phyloP scores from a whole-genome alignment of 352 stramenopile species.

The Phytophthora hibernalis region DNA sequence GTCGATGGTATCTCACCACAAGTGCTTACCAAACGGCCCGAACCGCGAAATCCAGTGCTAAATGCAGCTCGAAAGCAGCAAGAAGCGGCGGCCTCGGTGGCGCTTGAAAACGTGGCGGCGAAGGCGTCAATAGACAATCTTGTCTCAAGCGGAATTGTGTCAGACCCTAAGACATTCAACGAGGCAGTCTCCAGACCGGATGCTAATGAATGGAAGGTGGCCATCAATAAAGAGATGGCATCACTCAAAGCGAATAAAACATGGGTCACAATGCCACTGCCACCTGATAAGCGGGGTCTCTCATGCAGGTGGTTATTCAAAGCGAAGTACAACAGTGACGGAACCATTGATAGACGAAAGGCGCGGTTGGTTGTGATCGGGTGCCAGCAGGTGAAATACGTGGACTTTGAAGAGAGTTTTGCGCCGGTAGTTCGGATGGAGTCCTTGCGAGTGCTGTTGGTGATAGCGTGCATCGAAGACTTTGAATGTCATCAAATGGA shows the following conservation, averaged over 20 bases:
- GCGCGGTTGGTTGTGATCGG: too few species aligned
- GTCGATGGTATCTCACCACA: conserved; percentile 9
- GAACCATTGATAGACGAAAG: neutral
- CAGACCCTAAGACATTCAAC: neutral
- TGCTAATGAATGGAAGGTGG: neutral
- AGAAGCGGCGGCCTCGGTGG: conserved; percentile 5
- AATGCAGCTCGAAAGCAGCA: conserved; percentile 2
- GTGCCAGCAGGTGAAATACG: too few species aligned
- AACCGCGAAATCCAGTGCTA: too few species aligned
- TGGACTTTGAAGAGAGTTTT: conserved; percentile 1
- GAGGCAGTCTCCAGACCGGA: neutral
- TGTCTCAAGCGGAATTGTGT: neutral
- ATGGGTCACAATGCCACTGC: neutral
- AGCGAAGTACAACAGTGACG: neutral
- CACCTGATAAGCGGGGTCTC: neutral
- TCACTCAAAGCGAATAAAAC: conserved; percentile 6
- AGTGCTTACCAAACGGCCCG: conserved; percentile 1
- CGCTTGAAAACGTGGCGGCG: neutral
- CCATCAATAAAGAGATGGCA: neutral
- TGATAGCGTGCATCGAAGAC: too few species aligned
- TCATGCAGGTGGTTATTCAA: conserved; percentile 3
- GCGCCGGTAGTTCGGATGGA: conserved; percentile 5
- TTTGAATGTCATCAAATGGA: conserved; percentile 33
- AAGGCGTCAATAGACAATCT: too few species aligned
- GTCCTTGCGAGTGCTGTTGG: conserved; percentile 11